Base-by-base conservation (phyloP, 345 rosid genomes). In the Salix arbutifolia region DNA sequence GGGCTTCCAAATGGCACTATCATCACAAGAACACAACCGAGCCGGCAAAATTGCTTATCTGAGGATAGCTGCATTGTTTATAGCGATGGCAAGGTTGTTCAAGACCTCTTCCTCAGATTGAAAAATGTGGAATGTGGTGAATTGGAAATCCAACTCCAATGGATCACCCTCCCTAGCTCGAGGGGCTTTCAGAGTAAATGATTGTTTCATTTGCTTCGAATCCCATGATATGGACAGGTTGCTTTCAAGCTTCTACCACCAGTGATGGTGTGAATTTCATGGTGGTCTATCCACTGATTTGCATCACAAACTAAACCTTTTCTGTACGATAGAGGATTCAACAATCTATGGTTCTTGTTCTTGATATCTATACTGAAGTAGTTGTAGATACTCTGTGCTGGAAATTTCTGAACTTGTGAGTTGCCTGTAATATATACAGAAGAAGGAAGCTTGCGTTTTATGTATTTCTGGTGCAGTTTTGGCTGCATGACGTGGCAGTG, bases 161-260 rank as follows among this genome's bases (percentile, higher is more conserved):
- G 97, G 94, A 82, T 94, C 71, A 83, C 87, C 0, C 56, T 85
- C 70, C 97, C 97, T 4, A 97, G 97, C 70, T 50, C 75, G n/a
- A 74, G 42, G 75, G 78, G 84, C 42, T 30, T 81, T 30, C 72
- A 61, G 18, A 62, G 23, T 21, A 26, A 5, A 1, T 46, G 71
- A 48, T 1, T 48, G 35, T 26, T 13, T 68, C 13, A 37, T 76
- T n/a, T 76, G 18, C 56, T 58, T 69, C 7, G 35, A 6, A 42
- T 56, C n/a, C 8, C 65, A 33, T 25, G 6, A 50, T 67, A 26
- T 14, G 31, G 44, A 33, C n/a, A 35, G 64, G 2, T 4, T 30
- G 50, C 31, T 70, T 73, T 76, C 26, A 56, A 56, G 73, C 31
- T 62, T 64, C 35, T 46, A 30, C 18, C 35, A 70, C 46, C 74